Conservation (phyloP, 306 rosid genomes). For the Prunus kanzakura region DNA sequence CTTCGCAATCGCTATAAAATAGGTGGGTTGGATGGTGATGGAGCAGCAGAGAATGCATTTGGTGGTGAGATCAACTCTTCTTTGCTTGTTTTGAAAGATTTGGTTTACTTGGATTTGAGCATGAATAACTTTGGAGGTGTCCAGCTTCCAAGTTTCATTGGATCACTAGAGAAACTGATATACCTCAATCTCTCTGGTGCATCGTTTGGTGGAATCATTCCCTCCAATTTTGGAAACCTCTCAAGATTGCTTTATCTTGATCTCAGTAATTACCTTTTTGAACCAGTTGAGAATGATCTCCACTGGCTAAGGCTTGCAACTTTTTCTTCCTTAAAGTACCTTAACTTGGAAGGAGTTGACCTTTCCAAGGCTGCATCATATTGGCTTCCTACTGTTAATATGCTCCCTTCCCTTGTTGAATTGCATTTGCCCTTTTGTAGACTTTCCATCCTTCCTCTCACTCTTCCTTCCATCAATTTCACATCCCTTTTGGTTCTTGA, state of each 20-base stretch:
- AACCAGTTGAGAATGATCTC: not conserved
- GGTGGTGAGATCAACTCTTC: conserved; percentile 24
- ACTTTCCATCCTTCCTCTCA: conserved; percentile 21
- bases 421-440: conserved; percentile 14
- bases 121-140: conserved; percentile 13
- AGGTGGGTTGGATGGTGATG: not conserved
- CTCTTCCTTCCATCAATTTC: conserved; percentile 29
- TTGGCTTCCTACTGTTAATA: conserved; percentile 17
- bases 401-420: conserved; percentile 29
- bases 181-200: conserved; percentile 20
- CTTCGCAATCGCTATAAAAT: not conserved
- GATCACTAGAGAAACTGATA: conserved; percentile 12
- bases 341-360: not conserved
- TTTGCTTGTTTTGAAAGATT: conserved; percentile 17
- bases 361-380: not conserved
- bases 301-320: not conserved
- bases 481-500: conserved; percentile 27
- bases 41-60: not conserved
- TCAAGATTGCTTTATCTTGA: not conserved
- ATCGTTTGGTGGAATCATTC: conserved; percentile 11
- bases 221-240: conserved; percentile 15
- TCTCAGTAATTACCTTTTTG: not conserved
- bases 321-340: conserved; percentile 10
- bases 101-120: conserved; percentile 21
- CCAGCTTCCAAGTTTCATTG: conserved; percentile 14